Conservation (phyloP, 2,329 filamentous ascomycete genomes). For the Passalora sequoiae region DNA sequence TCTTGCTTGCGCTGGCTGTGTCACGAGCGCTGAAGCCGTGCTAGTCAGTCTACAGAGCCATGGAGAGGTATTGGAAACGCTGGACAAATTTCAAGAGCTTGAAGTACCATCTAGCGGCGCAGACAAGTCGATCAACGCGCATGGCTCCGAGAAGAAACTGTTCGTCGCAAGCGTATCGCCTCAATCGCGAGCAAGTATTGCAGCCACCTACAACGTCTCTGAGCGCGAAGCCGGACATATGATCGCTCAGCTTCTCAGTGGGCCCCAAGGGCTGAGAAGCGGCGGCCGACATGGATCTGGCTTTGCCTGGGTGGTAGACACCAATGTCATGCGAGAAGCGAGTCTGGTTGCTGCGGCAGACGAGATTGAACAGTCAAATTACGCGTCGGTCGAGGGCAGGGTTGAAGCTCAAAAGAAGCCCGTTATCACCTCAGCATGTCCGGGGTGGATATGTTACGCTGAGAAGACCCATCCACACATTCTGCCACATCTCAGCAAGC, state of each 20-base stretch:
- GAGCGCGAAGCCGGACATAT: conserved; percentile 72
- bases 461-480: conserved; percentile 97
- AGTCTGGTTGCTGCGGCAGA: conserved; percentile 62
- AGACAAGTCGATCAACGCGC: conserved; percentile 12
- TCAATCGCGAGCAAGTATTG: conserved; percentile 82
- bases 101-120: conserved; percentile 7
- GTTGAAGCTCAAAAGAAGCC: conserved; percentile 49
- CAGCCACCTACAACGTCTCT: conserved; percentile 72
- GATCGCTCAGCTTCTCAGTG: conserved; percentile 73
- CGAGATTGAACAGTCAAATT: conserved; percentile 40
- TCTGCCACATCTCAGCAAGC: conserved; percentile 78
- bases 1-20: conserved; percentile 93
- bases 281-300: conserved; percentile 68
- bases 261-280: conserved; percentile 61
- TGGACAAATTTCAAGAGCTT: conserved; percentile 55
- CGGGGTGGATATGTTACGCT: conserved; percentile 97
- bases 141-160: conserved; percentile 55
- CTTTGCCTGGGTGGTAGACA: conserved; percentile 89
- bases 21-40: conserved; percentile 96
- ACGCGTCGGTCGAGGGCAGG: conserved; percentile 39
- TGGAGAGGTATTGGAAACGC: conserved; percentile 75
- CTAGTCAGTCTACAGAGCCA: conserved; percentile 92
- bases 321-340: conserved; percentile 74
- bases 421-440: conserved; percentile 82
- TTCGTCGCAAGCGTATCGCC: conserved; percentile 92